These are phyloP conservation scores for Mycena latifolia DNA, from an alignment of 768 basidiomycete species.

Conservation along the genomic window DNA sequence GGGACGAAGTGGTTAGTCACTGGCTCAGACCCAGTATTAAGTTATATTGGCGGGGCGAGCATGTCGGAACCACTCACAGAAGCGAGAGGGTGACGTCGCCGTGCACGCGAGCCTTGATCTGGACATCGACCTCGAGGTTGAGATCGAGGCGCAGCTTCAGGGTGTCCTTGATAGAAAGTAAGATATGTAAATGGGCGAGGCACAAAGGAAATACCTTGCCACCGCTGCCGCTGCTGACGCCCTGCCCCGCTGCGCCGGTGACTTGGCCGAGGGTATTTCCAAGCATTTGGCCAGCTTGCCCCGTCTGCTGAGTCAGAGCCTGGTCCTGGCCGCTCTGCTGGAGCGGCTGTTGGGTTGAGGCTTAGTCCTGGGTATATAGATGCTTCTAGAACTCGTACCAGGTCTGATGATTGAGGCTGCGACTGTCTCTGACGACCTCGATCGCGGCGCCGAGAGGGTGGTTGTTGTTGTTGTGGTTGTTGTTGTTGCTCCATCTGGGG, in stretches of 20 bases:
- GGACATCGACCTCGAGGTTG: background rate
- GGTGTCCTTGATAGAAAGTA: too few species aligned
- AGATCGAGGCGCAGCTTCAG: conserved; percentile 1
- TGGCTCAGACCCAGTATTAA: too few species aligned
- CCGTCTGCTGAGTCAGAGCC: background rate
- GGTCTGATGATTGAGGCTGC: background rate
- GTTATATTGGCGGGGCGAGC: too few species aligned
- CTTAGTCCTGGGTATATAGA: too few species aligned
- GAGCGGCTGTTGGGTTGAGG: background rate
- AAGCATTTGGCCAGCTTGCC: background rate
- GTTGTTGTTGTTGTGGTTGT: background rate
- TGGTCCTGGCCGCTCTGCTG: background rate
- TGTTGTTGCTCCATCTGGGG: conserved; percentile 4
- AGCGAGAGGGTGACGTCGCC: background rate
- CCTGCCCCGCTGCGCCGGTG: too few species aligned
- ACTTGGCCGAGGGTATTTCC: background rate
- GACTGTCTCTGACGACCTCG: too few species aligned
- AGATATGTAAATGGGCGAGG: too few species aligned
- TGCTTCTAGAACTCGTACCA: too few species aligned
- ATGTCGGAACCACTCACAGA: too few species aligned
- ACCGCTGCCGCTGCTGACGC: background rate
- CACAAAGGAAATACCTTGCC: too few species aligned
- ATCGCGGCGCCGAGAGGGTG: conserved; percentile 1
- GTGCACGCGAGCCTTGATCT: background rate
- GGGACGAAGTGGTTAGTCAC: too few species aligned